Evolutionary conservation across 2,329 filamentous ascomycete genomes (phyloP), one percentile per base, ranked within the genome.

Genomic region (Fusarium sacchari): DNA sequence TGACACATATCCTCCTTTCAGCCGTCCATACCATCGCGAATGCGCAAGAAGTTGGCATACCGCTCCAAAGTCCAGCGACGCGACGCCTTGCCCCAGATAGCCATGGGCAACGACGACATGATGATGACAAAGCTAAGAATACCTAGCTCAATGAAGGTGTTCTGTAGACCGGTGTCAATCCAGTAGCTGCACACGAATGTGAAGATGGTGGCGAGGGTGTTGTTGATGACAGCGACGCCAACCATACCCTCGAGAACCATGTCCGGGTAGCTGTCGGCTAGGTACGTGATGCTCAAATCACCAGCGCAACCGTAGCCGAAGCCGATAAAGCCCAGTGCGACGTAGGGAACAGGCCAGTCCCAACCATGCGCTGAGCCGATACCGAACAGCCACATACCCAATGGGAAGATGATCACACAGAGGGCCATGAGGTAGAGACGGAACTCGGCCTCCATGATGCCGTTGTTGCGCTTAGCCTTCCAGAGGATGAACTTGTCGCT

Each of bases 221-320:
- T 89, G 79, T 89, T 89, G 77, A 89, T 88, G 26, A 88, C 86
- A 6, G 86, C 84, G 3, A 89, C 87, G 11, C 87, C 87, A 4
- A 89, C 88, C 87, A 89, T 89, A 34, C 88, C 88, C 72, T 89
- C 87, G 6, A 89, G 79, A 11, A 89, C 84, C 83, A 88, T 88
- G 39, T 88, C 87, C 2, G 87, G 87, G 65, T 89, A 89, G 7
- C 85, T 85, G 66, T 89, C 88, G 72, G 87, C 87, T 9, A 89
- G 80, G 67, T 89, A 89, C 0, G 87, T 86, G 82, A 88, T 84
- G 60, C 84, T 83, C 64, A 90, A 77, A 78, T 90, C 88, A 11
- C 88, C 88, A 5, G 87, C 87, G 57, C 88, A 89, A 13, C 88
- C 88, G 79, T 88, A 90, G 5, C 88, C 88, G 61, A 90, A 90